Percentiles rank a stretch among this genome's conserved stretches.
Conservation (phyloP, 306 rosid species). For the Styphnolobium japonicum region DNA sequence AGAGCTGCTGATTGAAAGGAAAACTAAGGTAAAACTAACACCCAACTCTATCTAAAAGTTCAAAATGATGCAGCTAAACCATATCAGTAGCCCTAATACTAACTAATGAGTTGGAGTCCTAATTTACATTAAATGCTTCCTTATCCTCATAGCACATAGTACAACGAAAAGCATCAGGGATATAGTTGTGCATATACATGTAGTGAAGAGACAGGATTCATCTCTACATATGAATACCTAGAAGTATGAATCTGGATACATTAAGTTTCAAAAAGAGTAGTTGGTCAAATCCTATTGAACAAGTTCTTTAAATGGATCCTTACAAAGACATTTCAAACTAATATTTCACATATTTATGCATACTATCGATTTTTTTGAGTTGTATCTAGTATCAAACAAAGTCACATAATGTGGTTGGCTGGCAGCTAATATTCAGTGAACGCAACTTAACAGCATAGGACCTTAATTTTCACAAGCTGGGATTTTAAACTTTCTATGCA, state of each 20-base stretch:
- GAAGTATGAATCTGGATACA: not conserved
- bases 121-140: not conserved
- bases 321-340: not conserved
- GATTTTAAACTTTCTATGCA: not conserved
- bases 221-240: not conserved
- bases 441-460: not conserved
- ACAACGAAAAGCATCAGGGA: not conserved
- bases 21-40: constrained; percentile 1
- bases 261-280: not conserved
- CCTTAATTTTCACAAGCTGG: not conserved
- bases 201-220: not conserved
- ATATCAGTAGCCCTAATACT: not conserved
- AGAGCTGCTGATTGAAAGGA: not conserved
- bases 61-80: constrained; percentile 9
- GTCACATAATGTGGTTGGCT: not conserved
- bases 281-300: not conserved
- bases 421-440: not conserved
- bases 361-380: not conserved
- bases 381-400: not conserved
- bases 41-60: not conserved
- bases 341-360: not conserved
- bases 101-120: not conserved
- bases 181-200: not conserved
- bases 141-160: not conserved
- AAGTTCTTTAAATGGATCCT: not conserved